Percentiles rank a stretch among this genome's conserved stretches.
phyloP scores from a whole-genome alignment of 2,329 filamentous ascomycete species.

The Penicillium palitans region DNA sequence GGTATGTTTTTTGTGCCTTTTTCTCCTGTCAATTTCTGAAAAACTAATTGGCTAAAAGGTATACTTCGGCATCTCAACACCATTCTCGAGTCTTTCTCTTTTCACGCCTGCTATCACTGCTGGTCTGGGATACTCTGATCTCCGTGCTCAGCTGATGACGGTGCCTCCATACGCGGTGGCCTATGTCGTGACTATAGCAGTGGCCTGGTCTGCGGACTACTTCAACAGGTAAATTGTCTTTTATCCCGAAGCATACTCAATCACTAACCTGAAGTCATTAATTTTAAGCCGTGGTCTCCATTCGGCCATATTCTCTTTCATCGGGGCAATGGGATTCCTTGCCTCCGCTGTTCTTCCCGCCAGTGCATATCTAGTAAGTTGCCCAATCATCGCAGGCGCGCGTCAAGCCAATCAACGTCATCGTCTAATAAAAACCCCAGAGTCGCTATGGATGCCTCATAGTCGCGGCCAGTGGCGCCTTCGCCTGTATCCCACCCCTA shows the following conservation, averaged over 20 bases:
- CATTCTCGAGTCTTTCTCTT: constrained; percentile 60
- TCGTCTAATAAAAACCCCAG: constrained; percentile 17
- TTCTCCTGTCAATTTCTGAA: neutral
- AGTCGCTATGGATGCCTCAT: constrained; percentile 70
- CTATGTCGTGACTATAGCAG: constrained; percentile 53
- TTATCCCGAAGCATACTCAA: neutral
- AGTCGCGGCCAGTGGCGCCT: constrained; percentile 65
- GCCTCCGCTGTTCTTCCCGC: constrained; percentile 64
- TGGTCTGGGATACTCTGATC: constrained; percentile 55
- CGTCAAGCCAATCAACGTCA: neutral
- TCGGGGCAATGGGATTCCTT: constrained; percentile 60
- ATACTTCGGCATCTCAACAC: constrained; percentile 55
- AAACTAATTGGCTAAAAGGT: constrained; percentile 32
- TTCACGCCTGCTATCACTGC: constrained; percentile 66
- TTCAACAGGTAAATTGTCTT: constrained; percentile 34
- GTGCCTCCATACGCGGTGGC: constrained; percentile 65
- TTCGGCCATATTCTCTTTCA: constrained; percentile 50
- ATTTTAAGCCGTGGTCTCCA: constrained; percentile 50
- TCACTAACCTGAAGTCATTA: neutral
- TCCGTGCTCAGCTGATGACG: constrained; percentile 65
- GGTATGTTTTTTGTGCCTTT: constrained; percentile 34
- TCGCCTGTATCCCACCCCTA: constrained; percentile 68
- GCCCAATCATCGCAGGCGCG: neutral
- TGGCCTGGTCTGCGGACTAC: constrained; percentile 63
- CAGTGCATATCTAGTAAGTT: constrained; percentile 53